Percentiles rank a stretch among this genome's conserved stretches.
phyloP scores from a whole-genome alignment of 2,329 filamentous ascomycete species.

The Penicillium sp. region DNA sequence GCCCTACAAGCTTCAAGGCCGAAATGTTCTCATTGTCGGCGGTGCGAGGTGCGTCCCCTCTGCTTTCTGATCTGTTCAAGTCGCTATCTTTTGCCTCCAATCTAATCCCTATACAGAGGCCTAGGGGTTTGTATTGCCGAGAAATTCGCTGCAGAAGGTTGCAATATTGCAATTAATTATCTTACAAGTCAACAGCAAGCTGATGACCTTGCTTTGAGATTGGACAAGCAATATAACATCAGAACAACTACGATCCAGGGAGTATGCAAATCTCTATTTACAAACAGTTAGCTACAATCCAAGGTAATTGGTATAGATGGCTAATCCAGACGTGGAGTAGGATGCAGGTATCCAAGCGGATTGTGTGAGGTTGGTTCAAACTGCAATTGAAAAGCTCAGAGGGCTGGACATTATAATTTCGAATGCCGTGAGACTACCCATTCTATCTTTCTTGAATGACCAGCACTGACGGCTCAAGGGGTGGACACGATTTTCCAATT shows the following conservation, averaged over 20 bases:
- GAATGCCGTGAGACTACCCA: conserved; percentile 56
- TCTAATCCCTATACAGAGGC: not conserved
- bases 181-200: conserved; percentile 2
- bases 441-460: not conserved
- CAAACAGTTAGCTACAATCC: too few relatives aligned
- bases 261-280: not conserved
- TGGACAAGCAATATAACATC: not conserved
- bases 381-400: not conserved
- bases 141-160: conserved; percentile 3
- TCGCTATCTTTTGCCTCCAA: not conserved
- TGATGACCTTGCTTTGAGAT: not conserved
- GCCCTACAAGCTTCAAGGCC: conserved; percentile 4
- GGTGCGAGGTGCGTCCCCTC: not conserved
- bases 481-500: conserved; percentile 60
- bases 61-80: not conserved
- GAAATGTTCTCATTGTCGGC: conserved; percentile 4
- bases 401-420: conserved; percentile 75
- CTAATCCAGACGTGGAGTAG: not conserved
- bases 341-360: not conserved
- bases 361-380: not conserved
- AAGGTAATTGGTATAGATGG: not conserved
- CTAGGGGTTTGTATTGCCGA: conserved; percentile 2
- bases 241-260: not conserved
- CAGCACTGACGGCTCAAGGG: conserved; percentile 36
- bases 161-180: conserved; percentile 5